Base-by-base conservation (phyloP, 805 yeast genomes). In the Saturnispora halmiae region DNA sequence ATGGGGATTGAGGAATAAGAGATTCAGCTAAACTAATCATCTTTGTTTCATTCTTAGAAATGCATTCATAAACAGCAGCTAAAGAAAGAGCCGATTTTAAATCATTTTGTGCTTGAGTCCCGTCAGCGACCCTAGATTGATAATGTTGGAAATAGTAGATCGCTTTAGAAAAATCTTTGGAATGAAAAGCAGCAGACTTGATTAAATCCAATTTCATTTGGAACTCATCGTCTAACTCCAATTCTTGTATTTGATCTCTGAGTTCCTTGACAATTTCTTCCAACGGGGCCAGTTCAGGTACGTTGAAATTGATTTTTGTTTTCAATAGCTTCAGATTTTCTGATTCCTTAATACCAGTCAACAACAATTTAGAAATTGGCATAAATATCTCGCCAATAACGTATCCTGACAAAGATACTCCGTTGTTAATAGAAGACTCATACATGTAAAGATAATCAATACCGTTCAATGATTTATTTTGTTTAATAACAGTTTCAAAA, bases 1-100 rank as follows among this genome's bases (percentile, higher is more conserved):
- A 25, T 8, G 57, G 54, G 4, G 42, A 24, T 34, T 55, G 61
- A 1, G 61, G 61, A 2, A 58, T 40, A 19, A 58, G 42, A 1
- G 50, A 52, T 38, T 57, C 55, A 1, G 61, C 58, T 25, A 51
- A 45, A n/a, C 43, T 22, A 6, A 56, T 14, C 34, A 51, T 25
- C 14, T 40, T 36, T 2, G 38, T 21, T 6, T 49, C 43, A 13
- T 51, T 38, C 2, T 36, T 43, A 6, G 20, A 6, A 18, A 58
- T 50, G 5, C 58, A 38, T 10, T 54, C 48, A 35, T 53, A 47
- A n/a, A 56, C 50, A 8, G 51, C 43, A 1, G 51, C 51, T 11
- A 53, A 38, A 1, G 61, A 52, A 28, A 49, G 43, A 13, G 47
- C 44, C 5, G 52, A 43, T 34, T 55, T 51, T 2, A 57, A 7